These are phyloP conservation scores for Eucalyptus fibrosa DNA, from an alignment of 345 rosid genomes.

Conservation along the genomic window DNA sequence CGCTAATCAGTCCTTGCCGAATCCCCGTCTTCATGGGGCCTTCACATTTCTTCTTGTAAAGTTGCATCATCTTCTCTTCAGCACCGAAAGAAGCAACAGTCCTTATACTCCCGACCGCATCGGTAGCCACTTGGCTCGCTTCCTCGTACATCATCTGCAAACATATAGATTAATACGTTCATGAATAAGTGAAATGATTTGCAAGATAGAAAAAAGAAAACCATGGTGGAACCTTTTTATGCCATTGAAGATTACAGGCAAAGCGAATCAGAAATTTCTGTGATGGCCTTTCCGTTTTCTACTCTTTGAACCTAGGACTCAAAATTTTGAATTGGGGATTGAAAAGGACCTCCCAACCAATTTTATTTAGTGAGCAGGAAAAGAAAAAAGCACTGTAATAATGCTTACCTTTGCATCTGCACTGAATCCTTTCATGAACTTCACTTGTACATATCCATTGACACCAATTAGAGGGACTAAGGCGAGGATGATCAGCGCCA, in stretches of 20 bases:
- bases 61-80: conserved; percentile 72
- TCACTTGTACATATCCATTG: conserved; percentile 43
- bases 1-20: conserved; percentile 59
- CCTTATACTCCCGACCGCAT: conserved; percentile 83
- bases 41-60: conserved; percentile 66
- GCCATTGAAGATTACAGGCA: not conserved
- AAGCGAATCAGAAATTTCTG: not conserved
- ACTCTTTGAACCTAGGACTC: not conserved
- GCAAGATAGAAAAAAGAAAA: not conserved
- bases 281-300: not conserved
- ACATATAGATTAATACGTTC: not conserved
- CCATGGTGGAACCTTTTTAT: not conserved
- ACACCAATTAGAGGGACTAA: conserved; percentile 56
- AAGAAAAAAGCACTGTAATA: not conserved
- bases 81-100: conserved; percentile 86
- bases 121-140: conserved; percentile 87
- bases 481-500: conserved; percentile 48
- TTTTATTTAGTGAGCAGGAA: not conserved
- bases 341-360: not conserved
- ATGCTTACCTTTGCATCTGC: conserved; percentile 66
- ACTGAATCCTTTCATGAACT: conserved; percentile 67
- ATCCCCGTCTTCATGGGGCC: conserved; percentile 68
- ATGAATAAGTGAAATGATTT: not conserved
- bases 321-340: not conserved
- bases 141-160: conserved; percentile 80